Base-by-base conservation (phyloP, 352 stramenopile genomes). In the Plasmopara viticola region DNA sequence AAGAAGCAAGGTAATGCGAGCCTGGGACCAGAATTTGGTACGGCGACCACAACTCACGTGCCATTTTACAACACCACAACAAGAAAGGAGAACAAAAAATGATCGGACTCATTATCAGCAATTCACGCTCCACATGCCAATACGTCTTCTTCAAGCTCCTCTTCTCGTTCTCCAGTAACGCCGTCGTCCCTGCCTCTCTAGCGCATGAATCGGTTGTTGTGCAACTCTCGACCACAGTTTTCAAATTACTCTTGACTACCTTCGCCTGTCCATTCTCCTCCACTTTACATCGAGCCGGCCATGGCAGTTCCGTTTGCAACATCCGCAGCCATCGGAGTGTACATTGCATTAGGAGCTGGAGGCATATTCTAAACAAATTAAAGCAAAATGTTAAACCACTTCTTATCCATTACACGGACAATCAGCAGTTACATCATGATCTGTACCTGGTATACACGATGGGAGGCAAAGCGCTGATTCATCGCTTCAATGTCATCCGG, bases 361-460 rank as follows among this genome's bases (percentile, higher is more conserved):
- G 78, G 72, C 66, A 91, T 87, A 66, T 86, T 69, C 78, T 90
- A 53, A 28, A 29, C 15, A 29, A 20, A 9, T 53, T 28, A 18
- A 51, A 65, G 8, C 20, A 49, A 34, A 39, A 6, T 18, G 40
- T 41, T 41, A 41, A 8, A 6, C 6, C 12, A 41, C 5, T 41
- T 12, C 31, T 12, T 41, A 6, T 41, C 12, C 37, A 41, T 2
- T 6, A 41, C n/a, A 8, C n/a, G 15, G 15, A 42, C 9, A 20
- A 12, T 3, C 20, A 25, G 20, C 20, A 25, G 20, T 25, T 25
- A 25, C 8, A 48, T 57, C 44, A 57, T 25, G 37, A 51, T 43
- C n/a, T 53, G 52, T 77, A 88, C 80, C 74, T 92, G 78, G 53
- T 89, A 90, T 31, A 75, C 78, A 59, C 78, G 78, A 67, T 89